Evolutionary conservation across 1,139 yeast species (phyloP), one percentile per base, ranked within the genome.

Genomic region (Debaryomyces robertsiae): DNA sequence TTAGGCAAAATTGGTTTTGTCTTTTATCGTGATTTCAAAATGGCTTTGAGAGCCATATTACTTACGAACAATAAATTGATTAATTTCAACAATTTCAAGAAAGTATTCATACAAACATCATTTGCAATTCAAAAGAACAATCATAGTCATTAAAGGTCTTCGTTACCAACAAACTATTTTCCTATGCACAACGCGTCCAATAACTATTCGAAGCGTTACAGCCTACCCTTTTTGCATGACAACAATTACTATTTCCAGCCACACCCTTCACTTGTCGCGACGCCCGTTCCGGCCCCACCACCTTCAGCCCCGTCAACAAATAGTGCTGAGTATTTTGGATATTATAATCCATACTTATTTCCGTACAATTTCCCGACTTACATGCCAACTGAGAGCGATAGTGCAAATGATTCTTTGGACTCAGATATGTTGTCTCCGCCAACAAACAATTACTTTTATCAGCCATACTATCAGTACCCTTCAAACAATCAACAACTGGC

Each of bases 1-100:
- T 42, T 54, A 5, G 75, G 75, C 2, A 69, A 64, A 43, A 70
- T 71, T 44, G 77, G 77, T 5, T 70, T 71, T 52, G 71, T 71
- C 1, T 71, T 70, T 46, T 71, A 68, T 46, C 53, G 59, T 30
- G 55, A 58, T 32, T 63, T 67, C 46, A 65, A 64, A 41, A 65
- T 65, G 68, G 73, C 76, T 0, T 52, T 71, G 10, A 56, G 63
- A 37, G 73, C 76, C 1, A 66, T 71, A 14, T 53, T 71, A 10
- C 49, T 65, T 42, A 70, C 77, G 4, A 70, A 71, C 45, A 63
- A 66, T 45, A 61, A 58, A 36, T 40, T 52, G 3, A 53, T 67
- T 13, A 57, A 49, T 36, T 44, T 50, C 23, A 52, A 52, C 13
- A 53, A 52, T 38, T 28, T 27, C 23, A 50, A 52, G 28, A 58